Conservation (phyloP, 768 basidiomycete species). For the Sporobolomyces phaffii region DNA sequence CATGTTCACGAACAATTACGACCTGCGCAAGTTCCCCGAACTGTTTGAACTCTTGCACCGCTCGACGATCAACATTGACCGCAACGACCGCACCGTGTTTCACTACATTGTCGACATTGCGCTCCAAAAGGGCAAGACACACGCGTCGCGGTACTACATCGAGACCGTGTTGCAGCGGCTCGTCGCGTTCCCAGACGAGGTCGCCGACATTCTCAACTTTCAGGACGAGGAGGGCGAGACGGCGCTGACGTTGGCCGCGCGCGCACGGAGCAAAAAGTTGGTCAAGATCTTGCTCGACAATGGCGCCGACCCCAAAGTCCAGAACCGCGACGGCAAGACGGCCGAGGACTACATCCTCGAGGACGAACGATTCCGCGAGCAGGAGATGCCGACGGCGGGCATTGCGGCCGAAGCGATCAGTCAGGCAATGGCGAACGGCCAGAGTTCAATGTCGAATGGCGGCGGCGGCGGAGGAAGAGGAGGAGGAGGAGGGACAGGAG, state of each 20-base stretch:
- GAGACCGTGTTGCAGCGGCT: constrained; percentile 84
- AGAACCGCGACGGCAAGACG: constrained; percentile 89
- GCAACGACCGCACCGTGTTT: constrained; percentile 92
- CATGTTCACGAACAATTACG: constrained; percentile 99
- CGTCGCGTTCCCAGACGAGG: constrained; percentile 86
- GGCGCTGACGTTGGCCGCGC: constrained; percentile 88
- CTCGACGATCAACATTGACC: constrained; percentile 98
- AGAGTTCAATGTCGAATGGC: constrained; percentile 1
- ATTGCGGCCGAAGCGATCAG: neutral
- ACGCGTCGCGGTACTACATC: constrained; percentile 98
- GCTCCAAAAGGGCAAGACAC: constrained; percentile 93
- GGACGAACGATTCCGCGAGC: constrained; percentile 79
- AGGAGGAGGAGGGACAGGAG: too few relatives aligned
- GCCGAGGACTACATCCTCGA: constrained; percentile 98
- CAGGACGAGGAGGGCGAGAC: constrained; percentile 99
- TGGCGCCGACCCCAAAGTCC: constrained; percentile 89
- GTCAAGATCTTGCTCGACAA: constrained; percentile 94
- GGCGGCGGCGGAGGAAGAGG: neutral
- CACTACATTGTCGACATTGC: constrained; percentile 97
- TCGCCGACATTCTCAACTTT: constrained; percentile 97
- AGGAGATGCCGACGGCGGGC: constrained; percentile 3
- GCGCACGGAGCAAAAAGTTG: constrained; percentile 88
- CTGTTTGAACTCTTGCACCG: constrained; percentile 92
- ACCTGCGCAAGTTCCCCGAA: constrained; percentile 96
- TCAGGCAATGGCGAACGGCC: neutral